Conservation (phyloP, 2,329 filamentous ascomycete genomes). For the Biscogniauxia mediterranea region DNA sequence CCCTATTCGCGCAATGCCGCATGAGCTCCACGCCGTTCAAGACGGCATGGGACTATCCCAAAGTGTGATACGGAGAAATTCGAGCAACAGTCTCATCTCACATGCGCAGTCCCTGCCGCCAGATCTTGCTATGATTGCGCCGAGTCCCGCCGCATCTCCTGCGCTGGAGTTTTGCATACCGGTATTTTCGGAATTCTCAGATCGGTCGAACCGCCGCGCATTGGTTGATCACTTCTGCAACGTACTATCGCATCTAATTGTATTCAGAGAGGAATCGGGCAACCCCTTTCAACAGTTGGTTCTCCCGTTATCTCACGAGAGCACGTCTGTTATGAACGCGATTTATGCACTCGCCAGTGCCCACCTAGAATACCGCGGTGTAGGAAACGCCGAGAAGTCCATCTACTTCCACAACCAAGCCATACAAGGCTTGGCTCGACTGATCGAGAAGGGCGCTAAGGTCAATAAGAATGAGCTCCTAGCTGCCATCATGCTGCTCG, state of each 20-base stretch:
- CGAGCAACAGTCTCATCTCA: conserved; percentile 17
- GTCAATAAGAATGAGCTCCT: conserved; percentile 56
- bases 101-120: conserved; percentile 31
- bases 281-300: conserved; percentile 64
- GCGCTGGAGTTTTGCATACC: conserved; percentile 52
- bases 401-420: conserved; percentile 59
- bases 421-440: conserved; percentile 53
- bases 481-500: conserved; percentile 59
- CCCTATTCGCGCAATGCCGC: conserved; percentile 31
- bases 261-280: conserved; percentile 60
- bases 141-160: conserved; percentile 38
- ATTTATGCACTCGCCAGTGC: conserved; percentile 82
- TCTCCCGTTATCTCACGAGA: conserved; percentile 55
- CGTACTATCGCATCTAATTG: conserved; percentile 62
- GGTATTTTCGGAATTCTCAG: conserved; percentile 56
- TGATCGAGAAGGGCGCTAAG: conserved; percentile 53
- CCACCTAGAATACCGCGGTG: conserved; percentile 69
- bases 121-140: conserved; percentile 42
- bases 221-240: conserved; percentile 64
- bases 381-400: conserved; percentile 53
- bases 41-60: conserved; percentile 14
- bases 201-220: conserved; percentile 51
- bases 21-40: background rate
- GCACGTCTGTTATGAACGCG: conserved; percentile 69
- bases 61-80: conserved; percentile 22